Base-by-base conservation (phyloP, 2,329 filamentous ascomycete genomes). In the Atkinsonella hypoxylon region DNA sequence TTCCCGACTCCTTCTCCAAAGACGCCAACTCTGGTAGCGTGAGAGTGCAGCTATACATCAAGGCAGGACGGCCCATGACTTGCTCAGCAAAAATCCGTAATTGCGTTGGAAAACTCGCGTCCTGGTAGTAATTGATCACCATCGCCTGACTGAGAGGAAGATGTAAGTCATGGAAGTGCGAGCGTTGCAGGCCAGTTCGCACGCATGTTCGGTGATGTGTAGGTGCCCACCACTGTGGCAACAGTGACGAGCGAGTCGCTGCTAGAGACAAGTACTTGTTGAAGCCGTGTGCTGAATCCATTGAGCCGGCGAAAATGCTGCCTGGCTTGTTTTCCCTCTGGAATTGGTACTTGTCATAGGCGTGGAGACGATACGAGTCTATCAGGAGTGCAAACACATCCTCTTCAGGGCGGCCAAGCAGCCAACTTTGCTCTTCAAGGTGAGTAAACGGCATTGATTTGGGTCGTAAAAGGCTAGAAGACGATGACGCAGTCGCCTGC, bases 371-470 rank as follows among this genome's bases (percentile, higher is more conserved):
- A 56, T 71, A 74, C 3, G 62, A 54, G 54, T 75, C 71, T 47
- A 75, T 65, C 7, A 75, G 61, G 1, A 70, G 57, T 36, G 61
- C 56, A 61, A 67, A 74, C n/a, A 70, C 64, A 47, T 73, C 68
- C 6, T 59, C 51, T 51, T 67, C 57, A 1, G 68, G 61, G 2
- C 67, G 67, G 50, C 57, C 56, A 49, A 70, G 63, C 8, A 74
- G 63, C 60, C 62, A 74, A 6, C 57, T 66, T 43, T 58, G 58
- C 4, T 55, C 55, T 3, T 59, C 26, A 5, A 72, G 64, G 26
- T 56, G 57, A 4, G 60, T 57, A 53, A 70, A 71, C 3, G 69
- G 66, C 4, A 59, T 57, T 1, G 53, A 15, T 30, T 65, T 55
- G 36, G 54, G 51, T 8, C 54, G 48, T 1, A 56, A 55, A 2